These are phyloP conservation scores for Colletotrichum tabaci DNA, from an alignment of 2,329 filamentous ascomycete genomes.

Conservation along the genomic window DNA sequence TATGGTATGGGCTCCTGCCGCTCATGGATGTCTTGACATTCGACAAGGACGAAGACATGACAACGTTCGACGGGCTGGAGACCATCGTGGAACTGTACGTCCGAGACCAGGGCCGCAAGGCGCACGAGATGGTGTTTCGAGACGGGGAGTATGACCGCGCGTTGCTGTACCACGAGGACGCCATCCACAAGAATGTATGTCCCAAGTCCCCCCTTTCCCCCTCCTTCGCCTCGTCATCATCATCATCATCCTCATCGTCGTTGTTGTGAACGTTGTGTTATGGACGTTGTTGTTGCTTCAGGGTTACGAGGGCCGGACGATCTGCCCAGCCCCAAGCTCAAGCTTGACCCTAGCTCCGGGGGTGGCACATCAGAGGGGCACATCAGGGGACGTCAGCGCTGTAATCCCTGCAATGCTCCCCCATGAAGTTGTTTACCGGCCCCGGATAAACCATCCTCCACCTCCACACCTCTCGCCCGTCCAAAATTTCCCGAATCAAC, in stretches of 20 bases:
- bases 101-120: slow-evolving; percentile 1
- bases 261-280: neutral
- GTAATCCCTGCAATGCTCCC: slow-evolving; percentile 3
- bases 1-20: neutral
- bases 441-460: slow-evolving; percentile 25
- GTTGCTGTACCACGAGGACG: neutral
- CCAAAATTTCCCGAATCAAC: slow-evolving; percentile 25
- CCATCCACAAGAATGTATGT: slow-evolving; percentile 8
- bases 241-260: neutral
- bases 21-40: slow-evolving; percentile 2
- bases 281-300: neutral
- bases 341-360: neutral
- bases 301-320: neutral
- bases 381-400: neutral
- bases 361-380: no score
- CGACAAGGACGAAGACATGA: neutral
- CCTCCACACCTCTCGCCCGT: neutral
- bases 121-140: slow-evolving; percentile 13
- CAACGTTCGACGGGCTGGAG: neutral
- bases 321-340: neutral
- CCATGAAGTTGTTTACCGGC: neutral
- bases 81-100: neutral
- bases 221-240: no score
- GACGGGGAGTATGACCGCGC: neutral
- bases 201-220: neutral